phyloP scores from a whole-genome alignment of 2,329 filamentous ascomycete species.

The Lasiodiplodia citricola region DNA sequence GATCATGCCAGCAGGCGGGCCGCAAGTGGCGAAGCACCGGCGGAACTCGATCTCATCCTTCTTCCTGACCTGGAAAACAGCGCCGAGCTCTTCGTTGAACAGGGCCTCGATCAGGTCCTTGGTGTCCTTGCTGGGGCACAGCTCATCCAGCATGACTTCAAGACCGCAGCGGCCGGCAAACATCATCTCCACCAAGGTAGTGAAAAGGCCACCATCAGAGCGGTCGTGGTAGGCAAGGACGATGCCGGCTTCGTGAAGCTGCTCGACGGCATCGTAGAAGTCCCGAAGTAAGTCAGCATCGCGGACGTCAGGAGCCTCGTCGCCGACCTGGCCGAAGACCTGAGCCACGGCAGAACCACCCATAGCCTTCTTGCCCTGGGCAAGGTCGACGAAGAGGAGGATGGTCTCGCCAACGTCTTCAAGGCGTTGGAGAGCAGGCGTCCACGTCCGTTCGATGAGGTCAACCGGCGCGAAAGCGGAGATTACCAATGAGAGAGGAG shows the following conservation, averaged over 20 bases:
- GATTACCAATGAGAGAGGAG: slow-evolving; percentile 88
- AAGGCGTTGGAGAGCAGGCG: slow-evolving; percentile 79
- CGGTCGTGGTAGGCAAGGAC: slow-evolving; percentile 95
- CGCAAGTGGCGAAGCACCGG: slow-evolving; percentile 88
- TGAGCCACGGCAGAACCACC: slow-evolving; percentile 93
- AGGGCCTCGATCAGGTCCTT: slow-evolving; percentile 74
- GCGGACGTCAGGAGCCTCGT: slow-evolving; percentile 81
- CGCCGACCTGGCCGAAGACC: slow-evolving; percentile 82
- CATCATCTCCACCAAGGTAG: slow-evolving; percentile 95
- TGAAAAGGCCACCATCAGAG: slow-evolving; percentile 90
- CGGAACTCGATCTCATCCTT: slow-evolving; percentile 84
- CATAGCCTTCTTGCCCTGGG: slow-evolving; percentile 77
- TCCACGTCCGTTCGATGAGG: slow-evolving; percentile 88
- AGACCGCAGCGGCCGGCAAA: slow-evolving; percentile 92
- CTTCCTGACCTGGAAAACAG: slow-evolving; percentile 92
- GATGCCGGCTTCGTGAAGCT: slow-evolving; percentile 68
- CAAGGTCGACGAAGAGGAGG: slow-evolving; percentile 89
- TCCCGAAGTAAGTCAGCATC: slow-evolving; percentile 82
- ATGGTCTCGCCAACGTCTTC: slow-evolving; percentile 90
- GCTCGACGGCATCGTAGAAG: slow-evolving; percentile 85
- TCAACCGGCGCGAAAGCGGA: slow-evolving; percentile 87
- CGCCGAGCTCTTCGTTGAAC: slow-evolving; percentile 96
- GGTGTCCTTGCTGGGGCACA: slow-evolving; percentile 65
- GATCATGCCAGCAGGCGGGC: slow-evolving; percentile 80
- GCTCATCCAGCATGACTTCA: slow-evolving; percentile 80